A percentile compares a stretch with the other conserved stretches of the same genome.
Conservation (phyloP, 2,329 filamentous ascomycete species). For the Nigrospora osmanthi region DNA sequence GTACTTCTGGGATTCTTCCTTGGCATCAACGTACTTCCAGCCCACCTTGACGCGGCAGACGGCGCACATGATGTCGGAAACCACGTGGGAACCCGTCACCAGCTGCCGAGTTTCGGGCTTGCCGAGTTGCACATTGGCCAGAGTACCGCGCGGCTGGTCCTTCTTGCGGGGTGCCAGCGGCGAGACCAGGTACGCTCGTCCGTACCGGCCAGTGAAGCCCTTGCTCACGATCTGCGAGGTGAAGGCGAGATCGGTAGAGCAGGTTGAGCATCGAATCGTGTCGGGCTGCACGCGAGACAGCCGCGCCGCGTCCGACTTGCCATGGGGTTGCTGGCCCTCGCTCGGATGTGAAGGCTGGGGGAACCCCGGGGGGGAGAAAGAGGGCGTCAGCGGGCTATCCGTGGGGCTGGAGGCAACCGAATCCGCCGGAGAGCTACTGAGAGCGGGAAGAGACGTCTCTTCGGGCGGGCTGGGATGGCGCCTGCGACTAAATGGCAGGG, state of each 20-base stretch:
- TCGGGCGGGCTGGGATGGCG: slow-evolving; percentile 15
- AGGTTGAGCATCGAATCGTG: slow-evolving; percentile 50
- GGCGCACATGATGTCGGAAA: slow-evolving; percentile 54
- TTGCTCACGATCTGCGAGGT: slow-evolving; percentile 55
- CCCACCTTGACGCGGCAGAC: slow-evolving; percentile 50
- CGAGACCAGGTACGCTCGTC: slow-evolving; percentile 54
- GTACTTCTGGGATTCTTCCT: slow-evolving; percentile 52
- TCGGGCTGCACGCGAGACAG: slow-evolving; percentile 40
- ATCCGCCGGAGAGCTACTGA: slow-evolving; percentile 26
- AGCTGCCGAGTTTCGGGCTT: slow-evolving; percentile 47
- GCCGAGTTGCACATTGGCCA: slow-evolving; percentile 50
- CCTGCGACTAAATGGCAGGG: slow-evolving; percentile 37
- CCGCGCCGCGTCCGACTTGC: slow-evolving; percentile 7
- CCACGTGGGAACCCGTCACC: slow-evolving; percentile 55
- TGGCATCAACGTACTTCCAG: slow-evolving; percentile 62
- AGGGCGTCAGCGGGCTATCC: slow-evolving; percentile 14
- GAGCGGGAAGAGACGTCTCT: slow-evolving; percentile 20
- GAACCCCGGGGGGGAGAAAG: slow-evolving; percentile 14
- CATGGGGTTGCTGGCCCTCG: slow-evolving; percentile 7
- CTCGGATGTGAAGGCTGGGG: slow-evolving; percentile 10
- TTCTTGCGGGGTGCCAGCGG: slow-evolving; percentile 17
- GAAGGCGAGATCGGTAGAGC: slow-evolving; percentile 54
- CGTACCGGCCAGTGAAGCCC: slow-evolving; percentile 58
- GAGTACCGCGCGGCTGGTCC: slow-evolving; percentile 9
- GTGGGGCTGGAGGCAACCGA: slow-evolving; percentile 19